Percentiles rank a stretch among this genome's conserved stretches.
Conservation (phyloP, 495 filamentous ascomycete species). For the Aspergillus bertholletiae region DNA sequence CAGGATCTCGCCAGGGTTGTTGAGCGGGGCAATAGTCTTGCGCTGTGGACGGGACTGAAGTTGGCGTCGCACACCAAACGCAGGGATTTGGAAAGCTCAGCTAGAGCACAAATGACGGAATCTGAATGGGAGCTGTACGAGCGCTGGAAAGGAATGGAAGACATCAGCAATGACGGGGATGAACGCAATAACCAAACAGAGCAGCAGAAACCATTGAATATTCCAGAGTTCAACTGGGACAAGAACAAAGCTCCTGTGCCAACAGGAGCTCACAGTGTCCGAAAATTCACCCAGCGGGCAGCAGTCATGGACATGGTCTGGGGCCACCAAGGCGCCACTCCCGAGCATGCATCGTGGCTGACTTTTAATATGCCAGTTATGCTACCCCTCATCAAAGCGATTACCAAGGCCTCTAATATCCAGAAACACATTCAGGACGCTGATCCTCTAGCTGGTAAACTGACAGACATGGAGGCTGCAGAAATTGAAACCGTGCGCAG, state of each 20-base stretch:
- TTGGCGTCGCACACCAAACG: constrained; percentile 1
- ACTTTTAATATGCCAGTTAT: constrained; percentile 10
- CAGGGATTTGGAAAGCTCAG: constrained; percentile 14
- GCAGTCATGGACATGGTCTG: constrained; percentile 30
- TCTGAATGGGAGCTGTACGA: constrained; percentile 18
- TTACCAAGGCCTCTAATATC: constrained; percentile 17
- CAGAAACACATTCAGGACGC: constrained; percentile 10
- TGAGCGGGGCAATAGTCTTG: constrained; percentile 16
- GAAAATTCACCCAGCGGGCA: constrained; percentile 22
- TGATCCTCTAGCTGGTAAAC: not conserved
- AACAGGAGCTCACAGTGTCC: constrained; percentile 10
- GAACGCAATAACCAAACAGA: not conserved
- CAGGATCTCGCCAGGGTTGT: constrained; percentile 18
- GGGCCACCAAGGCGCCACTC: constrained; percentile 17
- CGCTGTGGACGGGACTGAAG: constrained; percentile 15
- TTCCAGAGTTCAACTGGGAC: constrained; percentile 23
- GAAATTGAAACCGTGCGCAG: constrained; percentile 22
- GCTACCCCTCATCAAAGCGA: constrained; percentile 24
- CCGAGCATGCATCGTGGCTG: constrained; percentile 29
- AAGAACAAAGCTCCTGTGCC: constrained; percentile 11
- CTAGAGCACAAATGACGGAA: constrained; percentile 18
- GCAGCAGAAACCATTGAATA: not conserved
- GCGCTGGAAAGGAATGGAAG: constrained; percentile 15
- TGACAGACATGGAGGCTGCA: constrained; percentile 18
- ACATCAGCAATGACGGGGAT: not conserved